These are phyloP conservation scores for Senna tora DNA, from an alignment of 306 rosid genomes.

Conservation along the genomic window DNA sequence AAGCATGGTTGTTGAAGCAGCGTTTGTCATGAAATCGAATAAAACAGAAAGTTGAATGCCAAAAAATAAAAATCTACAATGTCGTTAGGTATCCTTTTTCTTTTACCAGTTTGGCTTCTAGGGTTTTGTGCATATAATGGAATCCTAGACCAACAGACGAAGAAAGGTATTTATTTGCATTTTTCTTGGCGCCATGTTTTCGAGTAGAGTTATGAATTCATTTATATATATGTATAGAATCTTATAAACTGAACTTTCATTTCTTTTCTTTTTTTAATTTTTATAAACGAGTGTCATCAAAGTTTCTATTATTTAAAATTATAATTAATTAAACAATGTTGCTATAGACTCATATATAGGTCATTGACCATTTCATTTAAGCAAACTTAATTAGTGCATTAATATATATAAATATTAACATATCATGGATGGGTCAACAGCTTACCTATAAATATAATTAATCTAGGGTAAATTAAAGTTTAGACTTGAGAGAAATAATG, in stretches of 20 bases:
- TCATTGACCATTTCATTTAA: not conserved
- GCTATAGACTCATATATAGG: not conserved
- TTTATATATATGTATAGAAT: too few relatives aligned
- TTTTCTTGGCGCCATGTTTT: too few relatives aligned
- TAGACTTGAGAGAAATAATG: not conserved
- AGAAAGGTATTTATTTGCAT: not conserved
- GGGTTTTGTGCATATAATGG: conserved; percentile 50
- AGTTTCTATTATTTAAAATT: too few relatives aligned
- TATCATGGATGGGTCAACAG: not conserved
- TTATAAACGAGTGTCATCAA: not conserved
- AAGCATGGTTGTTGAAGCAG: conserved; percentile 27
- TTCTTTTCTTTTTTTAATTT: too few relatives aligned
- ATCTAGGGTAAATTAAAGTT: not conserved
- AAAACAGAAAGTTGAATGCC: conserved; percentile 6
- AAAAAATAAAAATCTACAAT: conserved; percentile 2
- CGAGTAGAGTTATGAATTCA: too few relatives aligned
- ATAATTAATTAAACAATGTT: too few relatives aligned
- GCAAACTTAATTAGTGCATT: not conserved
- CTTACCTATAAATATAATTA: not conserved
- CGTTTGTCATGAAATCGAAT: conserved; percentile 43
- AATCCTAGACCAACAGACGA: conserved; percentile 51
- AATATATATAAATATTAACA: too few relatives aligned
- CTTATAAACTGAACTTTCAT: too few relatives aligned
- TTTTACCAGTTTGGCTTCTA: conserved; percentile 41
- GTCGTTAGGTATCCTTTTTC: conserved; percentile 33